phyloP scores from a whole-genome alignment of 1,139 yeast species.

The Candida smagusa region DNA sequence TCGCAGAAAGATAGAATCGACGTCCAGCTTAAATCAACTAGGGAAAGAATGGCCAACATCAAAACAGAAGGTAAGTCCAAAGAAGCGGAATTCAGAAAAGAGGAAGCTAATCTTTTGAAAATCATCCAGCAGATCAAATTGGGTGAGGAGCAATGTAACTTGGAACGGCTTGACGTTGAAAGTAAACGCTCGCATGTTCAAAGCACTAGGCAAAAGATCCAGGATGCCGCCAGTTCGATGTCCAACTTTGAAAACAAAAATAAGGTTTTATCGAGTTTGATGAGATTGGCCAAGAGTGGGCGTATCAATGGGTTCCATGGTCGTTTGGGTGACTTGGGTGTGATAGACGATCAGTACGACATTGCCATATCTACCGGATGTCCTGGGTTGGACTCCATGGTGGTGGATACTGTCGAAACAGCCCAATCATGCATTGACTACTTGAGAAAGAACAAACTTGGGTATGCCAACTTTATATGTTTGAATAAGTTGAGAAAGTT shows the following conservation, averaged over 20 bases:
- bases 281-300: constrained; percentile 73
- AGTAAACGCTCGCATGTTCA: constrained; percentile 54
- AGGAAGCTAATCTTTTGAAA: constrained; percentile 45
- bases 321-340: constrained; percentile 85
- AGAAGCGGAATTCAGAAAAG: constrained; percentile 41
- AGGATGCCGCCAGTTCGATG: constrained; percentile 61
- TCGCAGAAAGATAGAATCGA: constrained; percentile 45
- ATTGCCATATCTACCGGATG: constrained; percentile 95
- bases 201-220: constrained; percentile 56
- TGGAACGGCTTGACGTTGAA: constrained; percentile 47
- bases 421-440: constrained; percentile 92
- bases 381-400: constrained; percentile 87
- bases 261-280: constrained; percentile 67
- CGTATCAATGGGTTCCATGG: constrained; percentile 86
- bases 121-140: constrained; percentile 50
- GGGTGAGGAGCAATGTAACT: constrained; percentile 57
- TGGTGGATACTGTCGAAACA: constrained; percentile 89
- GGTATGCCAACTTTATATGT: constrained; percentile 86
- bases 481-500: constrained; percentile 70
- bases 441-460: constrained; percentile 77
- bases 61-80: constrained; percentile 53
- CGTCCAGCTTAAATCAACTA: constrained; percentile 46
- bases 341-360: constrained; percentile 83
- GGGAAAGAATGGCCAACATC: constrained; percentile 45
- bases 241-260: constrained; percentile 64